Evolutionary conservation across 805 yeast genomes (phyloP).

Genomic region (Candida jianshihensis): DNA sequence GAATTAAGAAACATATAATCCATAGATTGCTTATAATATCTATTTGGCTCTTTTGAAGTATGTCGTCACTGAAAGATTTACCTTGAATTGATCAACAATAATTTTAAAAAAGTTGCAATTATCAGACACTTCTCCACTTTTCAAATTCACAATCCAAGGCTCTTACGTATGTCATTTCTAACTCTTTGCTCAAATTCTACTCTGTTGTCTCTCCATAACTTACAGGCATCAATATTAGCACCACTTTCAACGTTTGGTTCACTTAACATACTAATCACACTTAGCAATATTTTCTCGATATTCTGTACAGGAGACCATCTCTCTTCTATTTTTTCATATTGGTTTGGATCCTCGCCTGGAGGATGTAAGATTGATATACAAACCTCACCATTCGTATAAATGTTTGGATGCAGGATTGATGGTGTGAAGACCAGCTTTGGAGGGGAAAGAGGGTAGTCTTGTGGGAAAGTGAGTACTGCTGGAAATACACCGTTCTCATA

Average conservation of each 20-base stretch:
- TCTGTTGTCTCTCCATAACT: conserved; percentile 86
- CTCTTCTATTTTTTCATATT: conserved; percentile 92
- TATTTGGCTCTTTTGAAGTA: no score
- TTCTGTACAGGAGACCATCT: conserved; percentile 98
- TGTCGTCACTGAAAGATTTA: no score
- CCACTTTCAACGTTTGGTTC: conserved; percentile 97
- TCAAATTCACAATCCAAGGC: conserved; percentile 58
- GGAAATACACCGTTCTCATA: conserved; percentile 87
- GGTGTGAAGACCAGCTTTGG: conserved; percentile 73
- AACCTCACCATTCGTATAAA: conserved; percentile 90
- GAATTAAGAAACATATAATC: no score
- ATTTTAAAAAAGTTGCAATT: no score
- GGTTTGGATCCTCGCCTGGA: conserved; percentile 96
- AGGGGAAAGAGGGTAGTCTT: conserved; percentile 78
- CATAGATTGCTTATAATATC: no score
- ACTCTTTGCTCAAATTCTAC: conserved; percentile 61
- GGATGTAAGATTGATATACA: conserved; percentile 93
- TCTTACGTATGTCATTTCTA: conserved; percentile 55
- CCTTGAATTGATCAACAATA: no score
- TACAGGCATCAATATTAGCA: conserved; percentile 75
- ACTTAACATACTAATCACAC: conserved; percentile 94
- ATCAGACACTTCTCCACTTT: no score
- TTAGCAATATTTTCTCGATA: conserved; percentile 89
- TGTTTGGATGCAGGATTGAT: conserved; percentile 86
- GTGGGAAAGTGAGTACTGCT: conserved; percentile 65